Evolutionary conservation across 768 basidiomycete genomes (phyloP).

Genomic region (Pulveroboletus frians): DNA sequence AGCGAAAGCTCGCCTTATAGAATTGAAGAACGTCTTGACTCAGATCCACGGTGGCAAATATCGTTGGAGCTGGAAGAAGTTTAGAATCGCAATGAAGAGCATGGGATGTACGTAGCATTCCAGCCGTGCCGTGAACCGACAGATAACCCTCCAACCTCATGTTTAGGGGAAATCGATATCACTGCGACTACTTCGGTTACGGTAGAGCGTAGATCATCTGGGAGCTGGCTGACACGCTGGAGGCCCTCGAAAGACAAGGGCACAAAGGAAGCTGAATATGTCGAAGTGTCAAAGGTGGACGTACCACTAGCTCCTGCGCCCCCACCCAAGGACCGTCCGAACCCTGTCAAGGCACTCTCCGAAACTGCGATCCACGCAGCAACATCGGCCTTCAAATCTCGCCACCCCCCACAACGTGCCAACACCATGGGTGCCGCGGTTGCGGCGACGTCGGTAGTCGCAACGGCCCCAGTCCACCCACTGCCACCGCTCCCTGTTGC

Average conservation of each 20-base stretch:
- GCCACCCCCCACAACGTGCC: conserved; percentile 27
- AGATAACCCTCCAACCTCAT: conserved; percentile 1
- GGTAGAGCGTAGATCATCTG: conserved; percentile 45
- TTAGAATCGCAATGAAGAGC: conserved; percentile 69
- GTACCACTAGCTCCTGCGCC: conserved; percentile 11
- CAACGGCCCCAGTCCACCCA: conserved; percentile 12
- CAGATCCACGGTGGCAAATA: conserved; percentile 75
- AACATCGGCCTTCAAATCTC: conserved; percentile 25
- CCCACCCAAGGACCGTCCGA: conserved; percentile 32
- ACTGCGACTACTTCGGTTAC: conserved; percentile 57
- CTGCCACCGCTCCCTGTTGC: conserved; percentile 15
- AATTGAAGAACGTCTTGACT: conserved; percentile 67
- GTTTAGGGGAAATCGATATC: conserved; percentile 62
- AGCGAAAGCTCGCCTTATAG: conserved; percentile 59
- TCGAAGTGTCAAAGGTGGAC: conserved; percentile 27
- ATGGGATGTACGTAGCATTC: conserved; percentile 65
- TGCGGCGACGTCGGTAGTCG: conserved; percentile 7
- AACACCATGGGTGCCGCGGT: conserved; percentile 27
- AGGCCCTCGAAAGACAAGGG: conserved; percentile 36
- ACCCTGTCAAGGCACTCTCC: conserved; percentile 32
- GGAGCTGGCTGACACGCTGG: conserved; percentile 48
- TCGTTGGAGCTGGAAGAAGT: conserved; percentile 81
- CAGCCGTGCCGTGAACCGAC: neutral
- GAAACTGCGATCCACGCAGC: conserved; percentile 29
- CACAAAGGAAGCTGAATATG: conserved; percentile 31